A percentile compares a stretch with the other conserved stretches of the same genome.
These are phyloP conservation scores for Nymphaea colorata DNA, from an alignment of 164 flowering plant genomes.

Conservation along the genomic window DNA sequence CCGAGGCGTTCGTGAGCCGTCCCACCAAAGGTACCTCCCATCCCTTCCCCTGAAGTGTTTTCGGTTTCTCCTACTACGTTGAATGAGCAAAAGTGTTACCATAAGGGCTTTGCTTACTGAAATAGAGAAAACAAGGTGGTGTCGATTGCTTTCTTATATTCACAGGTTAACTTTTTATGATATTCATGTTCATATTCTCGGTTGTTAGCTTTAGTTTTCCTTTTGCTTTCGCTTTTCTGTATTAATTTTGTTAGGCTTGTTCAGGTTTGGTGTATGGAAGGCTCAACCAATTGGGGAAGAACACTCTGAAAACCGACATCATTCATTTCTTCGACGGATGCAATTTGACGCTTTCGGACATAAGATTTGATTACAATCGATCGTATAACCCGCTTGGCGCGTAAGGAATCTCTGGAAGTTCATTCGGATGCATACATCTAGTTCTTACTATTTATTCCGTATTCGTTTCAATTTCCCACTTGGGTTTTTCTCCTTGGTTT, in stretches of 20 bases:
- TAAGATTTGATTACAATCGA: conserved; percentile 42
- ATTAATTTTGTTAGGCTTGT: neutral
- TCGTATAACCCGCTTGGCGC: conserved; percentile 17
- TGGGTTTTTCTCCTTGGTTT: neutral
- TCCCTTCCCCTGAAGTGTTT: neutral
- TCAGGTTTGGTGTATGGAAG: conserved; percentile 37
- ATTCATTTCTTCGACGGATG: conserved; percentile 45
- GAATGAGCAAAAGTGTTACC: too few relatives aligned
- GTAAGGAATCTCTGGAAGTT: conserved; percentile 17
- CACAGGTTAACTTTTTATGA: too few relatives aligned
- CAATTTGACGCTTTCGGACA: conserved; percentile 32
- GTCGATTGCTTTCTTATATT: neutral
- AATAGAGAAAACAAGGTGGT: neutral
- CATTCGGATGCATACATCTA: neutral
- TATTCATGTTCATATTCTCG: neutral
- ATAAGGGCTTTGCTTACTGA: too few relatives aligned
- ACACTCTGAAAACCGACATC: conserved; percentile 30
- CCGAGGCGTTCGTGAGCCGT: neutral
- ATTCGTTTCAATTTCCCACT: neutral
- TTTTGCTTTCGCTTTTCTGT: neutral
- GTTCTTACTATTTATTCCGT: neutral
- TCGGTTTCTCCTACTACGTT: neutral
- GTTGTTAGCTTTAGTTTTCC: neutral
- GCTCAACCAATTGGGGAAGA: conserved; percentile 10
- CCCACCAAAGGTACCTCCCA: neutral